Evolutionary conservation across 768 basidiomycete genomes (phyloP).

Genomic region (Agaricus sinodeliciosus): DNA sequence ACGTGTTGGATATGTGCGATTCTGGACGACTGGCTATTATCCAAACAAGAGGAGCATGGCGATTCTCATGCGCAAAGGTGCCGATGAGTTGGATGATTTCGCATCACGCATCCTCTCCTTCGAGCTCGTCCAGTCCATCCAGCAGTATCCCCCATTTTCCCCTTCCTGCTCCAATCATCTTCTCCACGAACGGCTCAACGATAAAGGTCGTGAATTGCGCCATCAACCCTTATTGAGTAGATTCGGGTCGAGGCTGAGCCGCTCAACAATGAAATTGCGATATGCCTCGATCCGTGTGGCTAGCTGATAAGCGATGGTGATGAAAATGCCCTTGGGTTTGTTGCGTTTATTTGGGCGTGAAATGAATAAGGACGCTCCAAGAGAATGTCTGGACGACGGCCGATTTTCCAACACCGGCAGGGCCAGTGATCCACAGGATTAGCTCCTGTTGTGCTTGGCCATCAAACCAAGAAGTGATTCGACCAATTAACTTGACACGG

Average conservation of each 20-base stretch:
- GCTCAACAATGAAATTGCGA: background rate
- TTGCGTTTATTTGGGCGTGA: background rate
- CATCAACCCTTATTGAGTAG: background rate
- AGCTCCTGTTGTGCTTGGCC: background rate
- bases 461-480: background rate
- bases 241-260: background rate
- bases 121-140: conserved; percentile 1
- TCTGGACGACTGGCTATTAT: background rate
- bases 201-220: background rate
- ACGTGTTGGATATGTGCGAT: background rate
- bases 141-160: background rate
- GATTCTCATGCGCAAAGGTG: background rate
- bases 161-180: background rate
- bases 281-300: background rate
- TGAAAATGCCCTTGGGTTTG: background rate
- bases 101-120: background rate
- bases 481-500: background rate
- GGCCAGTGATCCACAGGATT: conserved; percentile 5
- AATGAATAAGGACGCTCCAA: conserved; percentile 6
- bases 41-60: background rate
- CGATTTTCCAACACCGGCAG: conserved; percentile 10
- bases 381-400: conserved; percentile 3
- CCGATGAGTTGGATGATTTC: background rate
- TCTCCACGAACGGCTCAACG: background rate
- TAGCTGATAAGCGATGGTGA: conserved; percentile 5